Percentiles rank a stretch among this genome's conserved stretches.
Conservation (phyloP, 2,329 filamentous ascomycete species). For the Trichoderma koningiopsis region DNA sequence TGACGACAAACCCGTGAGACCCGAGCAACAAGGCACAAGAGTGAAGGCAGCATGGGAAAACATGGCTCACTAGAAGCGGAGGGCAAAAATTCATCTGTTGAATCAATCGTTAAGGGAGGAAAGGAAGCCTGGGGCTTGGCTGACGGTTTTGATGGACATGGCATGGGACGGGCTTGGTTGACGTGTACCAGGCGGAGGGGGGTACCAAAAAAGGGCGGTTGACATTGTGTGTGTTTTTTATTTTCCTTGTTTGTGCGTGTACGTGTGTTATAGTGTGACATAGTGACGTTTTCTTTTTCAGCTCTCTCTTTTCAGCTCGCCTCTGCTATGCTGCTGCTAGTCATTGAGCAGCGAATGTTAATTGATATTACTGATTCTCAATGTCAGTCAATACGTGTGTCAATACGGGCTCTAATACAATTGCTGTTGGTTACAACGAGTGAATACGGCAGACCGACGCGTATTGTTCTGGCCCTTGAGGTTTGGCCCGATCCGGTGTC, state of each 20-base stretch:
- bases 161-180: constrained; percentile 18
- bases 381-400: background rate
- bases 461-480: constrained; percentile 7
- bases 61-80: constrained; percentile 9
- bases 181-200: constrained; percentile 3
- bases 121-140: constrained; percentile 5
- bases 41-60: background rate
- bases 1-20: background rate
- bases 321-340: background rate
- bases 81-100: constrained; percentile 18
- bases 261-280: constrained; percentile 15
- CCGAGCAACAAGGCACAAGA: constrained; percentile 2
- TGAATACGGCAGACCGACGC: background rate
- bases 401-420: background rate
- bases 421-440: background rate
- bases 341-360: background rate
- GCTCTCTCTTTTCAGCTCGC: background rate
- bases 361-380: background rate
- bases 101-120: background rate
- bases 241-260: background rate
- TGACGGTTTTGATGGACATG: constrained; percentile 18
- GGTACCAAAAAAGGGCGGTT: background rate
- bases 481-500: constrained; percentile 15
- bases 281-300: constrained; percentile 11
- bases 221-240: background rate